Evolutionary conservation across 495 filamentous ascomycete genomes (phyloP), one percentile per base, ranked within the genome.

Genomic region (Xylaria venustula): DNA sequence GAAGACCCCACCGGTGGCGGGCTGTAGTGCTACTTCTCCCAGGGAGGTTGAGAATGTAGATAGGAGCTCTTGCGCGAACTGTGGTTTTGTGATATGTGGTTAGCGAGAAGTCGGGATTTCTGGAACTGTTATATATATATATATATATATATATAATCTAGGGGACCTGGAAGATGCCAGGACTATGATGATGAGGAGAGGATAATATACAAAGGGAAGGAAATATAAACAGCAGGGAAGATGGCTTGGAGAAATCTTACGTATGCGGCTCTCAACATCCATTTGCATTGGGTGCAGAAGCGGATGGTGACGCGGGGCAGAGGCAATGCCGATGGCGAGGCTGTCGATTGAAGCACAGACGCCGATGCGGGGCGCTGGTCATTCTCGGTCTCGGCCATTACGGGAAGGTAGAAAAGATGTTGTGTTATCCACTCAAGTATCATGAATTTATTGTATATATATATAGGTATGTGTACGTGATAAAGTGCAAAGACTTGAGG

Each of bases 21-120:
- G 94, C 41, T 93, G 83, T 0, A 98, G 85, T n/a, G 94, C 85
- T 14, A 98, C 88, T 73, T 98, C 93, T 46, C 93, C 92, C 0
- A 98, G 81, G 56, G 87, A 80, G 12, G 87, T 92, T 51, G 83
- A 81, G 79, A 98, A 98, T 7, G 94, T 98, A n/a, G 91, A 94
- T 60, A 98, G 87, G 54, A 98, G 90, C 76, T 98, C 94, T 85
- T 98, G 94, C 45, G 90, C 92, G 76, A 90, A 97, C 91, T 96
- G 23, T 53, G 3, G n/a, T 32, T n/a, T 5, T 34, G 17, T 14
- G n/a, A n/a, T 4, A 23, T 36, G 12, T 44, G 25, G 14, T 41
- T 23, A 67, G 49, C 37, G 42, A 50, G 30, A 26, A 52, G 22
- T 12, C 19, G 25, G 7, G 30, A 25, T 8, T 4, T 23, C 19